Percentiles rank a stretch among this genome's conserved stretches.
Evolutionary conservation across 2,329 filamentous ascomycete species (phyloP).

Genomic region (Neurospora crassa): DNA sequence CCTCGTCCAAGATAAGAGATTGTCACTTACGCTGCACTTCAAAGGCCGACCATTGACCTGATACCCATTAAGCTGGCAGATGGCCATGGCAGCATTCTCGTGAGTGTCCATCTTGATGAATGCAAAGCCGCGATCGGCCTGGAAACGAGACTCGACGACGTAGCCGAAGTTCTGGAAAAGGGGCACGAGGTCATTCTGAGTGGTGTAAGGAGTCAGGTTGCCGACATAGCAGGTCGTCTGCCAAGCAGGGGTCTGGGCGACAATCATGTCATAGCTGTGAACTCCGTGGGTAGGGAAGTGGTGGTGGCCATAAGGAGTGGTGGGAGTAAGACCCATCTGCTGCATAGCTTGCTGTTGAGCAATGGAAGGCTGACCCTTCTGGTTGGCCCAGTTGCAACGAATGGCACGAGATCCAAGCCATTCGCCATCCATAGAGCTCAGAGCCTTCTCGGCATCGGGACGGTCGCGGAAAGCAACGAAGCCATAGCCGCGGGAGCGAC

Average conservation of each 20-base stretch:
- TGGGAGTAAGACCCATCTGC: constrained; percentile 96
- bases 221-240: constrained; percentile 98
- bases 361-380: constrained; percentile 98
- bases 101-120: constrained; percentile 99
- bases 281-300: constrained; percentile 96
- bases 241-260: constrained; percentile 91
- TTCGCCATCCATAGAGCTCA: constrained; percentile 97
- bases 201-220: constrained; percentile 95
- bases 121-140: constrained; percentile 93
- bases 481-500: constrained; percentile 90
- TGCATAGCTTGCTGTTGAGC: constrained; percentile 96
- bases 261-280: constrained; percentile 95
- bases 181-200: constrained; percentile 91
- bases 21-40: constrained; percentile 87
- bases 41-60: constrained; percentile 93
- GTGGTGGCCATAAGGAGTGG: constrained; percentile 91
- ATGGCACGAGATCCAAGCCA: constrained; percentile 98
- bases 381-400: constrained; percentile 99
- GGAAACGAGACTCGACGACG: constrained; percentile 94
- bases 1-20: constrained; percentile 1
- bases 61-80: constrained; percentile 95
- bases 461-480: constrained; percentile 97
- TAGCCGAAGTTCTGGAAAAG: constrained; percentile 98
- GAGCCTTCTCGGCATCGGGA: constrained; percentile 84
- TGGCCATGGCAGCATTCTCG: constrained; percentile 96